A percentile compares a stretch with the other conserved stretches of the same genome.
These are phyloP conservation scores for Endocalyx cinctus DNA, from an alignment of 2,329 filamentous ascomycete species.

Conservation along the genomic window DNA sequence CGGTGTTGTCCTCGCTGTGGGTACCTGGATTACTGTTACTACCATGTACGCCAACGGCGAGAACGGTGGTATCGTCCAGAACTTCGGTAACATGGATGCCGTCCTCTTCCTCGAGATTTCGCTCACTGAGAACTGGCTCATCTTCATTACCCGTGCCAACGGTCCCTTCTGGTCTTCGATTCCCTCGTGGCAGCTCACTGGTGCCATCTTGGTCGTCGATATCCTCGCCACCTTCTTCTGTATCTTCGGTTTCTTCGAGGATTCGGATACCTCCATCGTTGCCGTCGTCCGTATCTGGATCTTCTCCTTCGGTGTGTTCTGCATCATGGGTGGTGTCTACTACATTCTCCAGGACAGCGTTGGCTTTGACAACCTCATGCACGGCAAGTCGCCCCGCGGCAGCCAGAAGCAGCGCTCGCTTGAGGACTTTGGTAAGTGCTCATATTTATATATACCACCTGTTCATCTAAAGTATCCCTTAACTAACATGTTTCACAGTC, in stretches of 20 bases:
- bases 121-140: constrained; percentile 91
- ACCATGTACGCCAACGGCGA: constrained; percentile 66
- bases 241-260: constrained; percentile 78
- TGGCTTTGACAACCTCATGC: constrained; percentile 89
- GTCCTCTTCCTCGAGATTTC: constrained; percentile 88
- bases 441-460: neutral
- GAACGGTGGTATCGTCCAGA: constrained; percentile 82
- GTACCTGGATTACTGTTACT: constrained; percentile 84
- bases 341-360: constrained; percentile 77
- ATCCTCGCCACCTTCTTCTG: constrained; percentile 81
- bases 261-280: constrained; percentile 68
- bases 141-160: constrained; percentile 92
- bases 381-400: constrained; percentile 79
- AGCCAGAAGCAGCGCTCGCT: constrained; percentile 78
- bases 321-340: constrained; percentile 68
- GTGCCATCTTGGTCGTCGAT: constrained; percentile 77
- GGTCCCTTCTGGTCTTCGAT: constrained; percentile 88
- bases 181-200: constrained; percentile 78
- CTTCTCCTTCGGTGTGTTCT: constrained; percentile 87
- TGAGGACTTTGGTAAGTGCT: constrained; percentile 79
- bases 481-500: constrained; percentile 57
- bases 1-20: constrained; percentile 73
- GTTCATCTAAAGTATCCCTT: constrained; percentile 2
- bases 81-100: constrained; percentile 76
- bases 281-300: constrained; percentile 86